Conservation (phyloP, 495 filamentous ascomycete genomes). For the Paragyromitra xinjiangensis region DNA sequence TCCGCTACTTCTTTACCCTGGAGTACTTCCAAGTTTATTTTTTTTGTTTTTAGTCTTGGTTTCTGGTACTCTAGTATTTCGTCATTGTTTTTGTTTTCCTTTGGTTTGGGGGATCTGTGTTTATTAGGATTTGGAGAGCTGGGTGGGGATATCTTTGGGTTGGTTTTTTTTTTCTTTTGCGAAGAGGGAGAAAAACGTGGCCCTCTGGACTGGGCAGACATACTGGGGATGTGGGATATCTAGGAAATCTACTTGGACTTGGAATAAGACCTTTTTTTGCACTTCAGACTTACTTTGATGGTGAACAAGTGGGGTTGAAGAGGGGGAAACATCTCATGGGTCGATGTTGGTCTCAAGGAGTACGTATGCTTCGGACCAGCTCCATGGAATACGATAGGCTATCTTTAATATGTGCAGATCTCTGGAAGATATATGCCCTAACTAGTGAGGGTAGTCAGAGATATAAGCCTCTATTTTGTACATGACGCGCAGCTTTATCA, state of each 20-base stretch:
- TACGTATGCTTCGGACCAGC: slow-evolving; percentile 23
- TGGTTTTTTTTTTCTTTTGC: slow-evolving; percentile 27
- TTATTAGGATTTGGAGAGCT: slow-evolving; percentile 29
- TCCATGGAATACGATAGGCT: slow-evolving; percentile 17
- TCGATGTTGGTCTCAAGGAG: slow-evolving; percentile 2
- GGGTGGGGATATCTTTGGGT: slow-evolving; percentile 33
- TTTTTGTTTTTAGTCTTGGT: slow-evolving; percentile 17
- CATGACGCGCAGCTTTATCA: too few relatives aligned
- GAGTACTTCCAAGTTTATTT: slow-evolving; percentile 46
- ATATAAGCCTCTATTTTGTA: slow-evolving; percentile 14
- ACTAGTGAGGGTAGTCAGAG: background rate
- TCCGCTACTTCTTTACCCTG: slow-evolving; percentile 42
- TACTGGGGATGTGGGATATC: slow-evolving; percentile 42
- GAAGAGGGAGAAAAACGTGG: slow-evolving; percentile 26
- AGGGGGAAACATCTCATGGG: background rate
- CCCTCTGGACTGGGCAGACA: slow-evolving; percentile 28
- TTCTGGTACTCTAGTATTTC: slow-evolving; percentile 23
- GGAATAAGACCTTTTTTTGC: slow-evolving; percentile 32
- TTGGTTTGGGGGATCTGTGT: slow-evolving; percentile 33
- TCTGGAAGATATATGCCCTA: background rate
- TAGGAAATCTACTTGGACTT: slow-evolving; percentile 39
- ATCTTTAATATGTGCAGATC: background rate
- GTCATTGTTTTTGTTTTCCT: slow-evolving; percentile 31
- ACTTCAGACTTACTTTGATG: slow-evolving; percentile 2
- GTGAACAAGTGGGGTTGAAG: background rate